Conservation (phyloP, 148 eudicot species). For the Gaultheria prostrata region DNA sequence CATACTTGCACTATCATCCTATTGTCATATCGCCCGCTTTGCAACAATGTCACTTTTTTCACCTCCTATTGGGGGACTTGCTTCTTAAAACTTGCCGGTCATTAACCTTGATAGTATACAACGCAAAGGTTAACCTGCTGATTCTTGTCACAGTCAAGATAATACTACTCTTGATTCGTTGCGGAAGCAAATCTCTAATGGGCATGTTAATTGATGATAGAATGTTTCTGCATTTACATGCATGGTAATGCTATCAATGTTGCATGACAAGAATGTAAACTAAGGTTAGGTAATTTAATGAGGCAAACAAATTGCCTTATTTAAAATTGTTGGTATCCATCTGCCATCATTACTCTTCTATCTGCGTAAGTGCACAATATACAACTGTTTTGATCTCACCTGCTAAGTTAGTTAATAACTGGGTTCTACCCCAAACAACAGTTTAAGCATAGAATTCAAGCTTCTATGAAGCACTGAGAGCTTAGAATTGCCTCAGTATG, state of each 20-base stretch:
- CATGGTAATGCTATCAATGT: background rate
- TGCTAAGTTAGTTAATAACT: background rate
- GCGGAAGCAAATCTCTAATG: background rate
- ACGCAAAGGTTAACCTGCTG: background rate
- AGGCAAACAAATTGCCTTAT: background rate
- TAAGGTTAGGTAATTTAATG: background rate
- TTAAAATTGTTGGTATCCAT: background rate
- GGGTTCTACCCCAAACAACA: background rate
- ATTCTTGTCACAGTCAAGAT: background rate
- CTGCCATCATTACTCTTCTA: background rate
- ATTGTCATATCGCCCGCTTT: background rate
- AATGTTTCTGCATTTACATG: background rate
- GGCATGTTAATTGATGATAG: background rate
- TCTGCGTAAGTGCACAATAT: background rate
- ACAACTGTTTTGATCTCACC: background rate
- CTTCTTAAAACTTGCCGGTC: background rate
- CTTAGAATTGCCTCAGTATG: background rate
- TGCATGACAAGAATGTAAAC: background rate
- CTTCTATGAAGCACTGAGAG: background rate
- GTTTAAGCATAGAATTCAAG: background rate
- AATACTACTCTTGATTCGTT: background rate
- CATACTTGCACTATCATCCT: background rate
- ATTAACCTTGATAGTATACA: background rate
- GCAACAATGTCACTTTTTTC: background rate
- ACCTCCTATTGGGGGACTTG: background rate